These are phyloP conservation scores for Carex parvula DNA, from an alignment of 176 grass and related monocot genomes.

Conservation along the genomic window DNA sequence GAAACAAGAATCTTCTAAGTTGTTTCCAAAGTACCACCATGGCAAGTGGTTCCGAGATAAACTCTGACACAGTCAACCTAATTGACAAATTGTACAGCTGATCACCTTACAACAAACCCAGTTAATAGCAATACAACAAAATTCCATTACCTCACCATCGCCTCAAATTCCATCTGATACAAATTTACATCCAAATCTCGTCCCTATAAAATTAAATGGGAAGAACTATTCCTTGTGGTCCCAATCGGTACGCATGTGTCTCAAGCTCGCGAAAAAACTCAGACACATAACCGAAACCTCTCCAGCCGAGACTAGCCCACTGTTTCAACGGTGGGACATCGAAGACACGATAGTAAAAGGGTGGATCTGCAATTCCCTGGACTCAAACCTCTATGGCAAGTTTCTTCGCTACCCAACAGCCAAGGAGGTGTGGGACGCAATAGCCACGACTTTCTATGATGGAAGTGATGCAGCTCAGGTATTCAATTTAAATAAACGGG, in stretches of 20 bases:
- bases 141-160: too few species aligned
- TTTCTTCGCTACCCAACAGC: not conserved
- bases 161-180: too few species aligned
- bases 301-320: not conserved
- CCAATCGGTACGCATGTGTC: not conserved
- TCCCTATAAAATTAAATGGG: not conserved
- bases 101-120: too few species aligned
- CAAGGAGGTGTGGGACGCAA: conserved; percentile 1
- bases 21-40: too few species aligned
- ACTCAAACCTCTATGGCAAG: not conserved
- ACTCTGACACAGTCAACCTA: too few species aligned
- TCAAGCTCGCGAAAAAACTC: not conserved
- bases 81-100: too few species aligned
- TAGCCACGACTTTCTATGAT: not conserved
- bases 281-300: not conserved
- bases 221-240: not conserved
- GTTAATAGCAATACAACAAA: too few species aligned
- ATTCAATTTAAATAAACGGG: not conserved
- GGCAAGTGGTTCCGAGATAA: too few species aligned
- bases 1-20: too few species aligned
- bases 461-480: not conserved
- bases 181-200: not conserved
- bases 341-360: not conserved
- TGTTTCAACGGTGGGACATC: not conserved
- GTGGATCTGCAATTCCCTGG: not conserved